A percentile compares a stretch with the other conserved stretches of the same genome.
These are phyloP conservation scores for Colletotrichum sp. DNA, from an alignment of 2,329 filamentous ascomycete species.

Conservation along the genomic window DNA sequence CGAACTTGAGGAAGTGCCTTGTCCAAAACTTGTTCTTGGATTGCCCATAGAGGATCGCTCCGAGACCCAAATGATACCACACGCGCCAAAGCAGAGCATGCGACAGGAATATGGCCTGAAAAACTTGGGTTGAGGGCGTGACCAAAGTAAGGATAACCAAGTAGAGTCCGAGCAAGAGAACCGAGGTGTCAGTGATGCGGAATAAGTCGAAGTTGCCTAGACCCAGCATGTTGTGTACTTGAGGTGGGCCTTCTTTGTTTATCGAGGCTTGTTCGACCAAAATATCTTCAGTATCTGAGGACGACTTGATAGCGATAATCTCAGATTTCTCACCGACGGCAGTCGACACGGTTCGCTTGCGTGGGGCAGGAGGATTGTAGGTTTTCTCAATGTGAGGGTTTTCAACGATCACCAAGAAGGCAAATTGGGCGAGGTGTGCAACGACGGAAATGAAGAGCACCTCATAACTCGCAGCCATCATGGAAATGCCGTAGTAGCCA, in stretches of 20 bases:
- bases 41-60: constrained; percentile 82
- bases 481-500: constrained; percentile 96
- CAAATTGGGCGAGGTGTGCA: constrained; percentile 92
- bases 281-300: constrained; percentile 17
- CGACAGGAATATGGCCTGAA: constrained; percentile 79
- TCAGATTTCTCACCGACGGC: constrained; percentile 29
- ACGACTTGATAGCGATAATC: constrained; percentile 2
- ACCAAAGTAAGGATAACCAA: constrained; percentile 74
- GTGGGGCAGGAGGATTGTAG: constrained; percentile 89
- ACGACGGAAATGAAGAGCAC: constrained; percentile 96
- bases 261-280: constrained; percentile 24
- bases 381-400: constrained; percentile 98
- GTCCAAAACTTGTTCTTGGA: constrained; percentile 95
- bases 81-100: constrained; percentile 85
- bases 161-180: constrained; percentile 78
- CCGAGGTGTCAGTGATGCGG: constrained; percentile 82
- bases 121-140: constrained; percentile 77
- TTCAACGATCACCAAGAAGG: constrained; percentile 89
- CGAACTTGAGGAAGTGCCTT: constrained; percentile 95
- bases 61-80: constrained; percentile 91
- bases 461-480: constrained; percentile 98
- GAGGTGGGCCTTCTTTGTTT: constrained; percentile 55
- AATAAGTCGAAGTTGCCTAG: constrained; percentile 86
- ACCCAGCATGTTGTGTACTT: constrained; percentile 85
- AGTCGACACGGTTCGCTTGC: constrained; percentile 51